Evolutionary conservation across 139 green algal genomes (phyloP).

Genomic region (Chlorella vulgaris): DNA sequence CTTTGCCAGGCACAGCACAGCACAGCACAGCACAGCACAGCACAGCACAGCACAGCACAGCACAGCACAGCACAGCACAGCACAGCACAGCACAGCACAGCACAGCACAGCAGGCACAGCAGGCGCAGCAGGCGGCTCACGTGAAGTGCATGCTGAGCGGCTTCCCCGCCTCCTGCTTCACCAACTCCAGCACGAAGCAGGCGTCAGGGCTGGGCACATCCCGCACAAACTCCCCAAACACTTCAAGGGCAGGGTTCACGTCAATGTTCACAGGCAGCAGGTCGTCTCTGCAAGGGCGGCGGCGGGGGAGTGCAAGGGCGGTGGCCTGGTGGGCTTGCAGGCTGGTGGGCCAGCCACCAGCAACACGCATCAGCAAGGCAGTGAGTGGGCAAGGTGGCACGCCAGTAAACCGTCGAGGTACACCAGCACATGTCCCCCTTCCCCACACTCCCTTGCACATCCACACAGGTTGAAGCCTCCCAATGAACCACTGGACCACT

Average conservation of each 20-base stretch:
- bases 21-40: too few species aligned
- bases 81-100: too few species aligned
- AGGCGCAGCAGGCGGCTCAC: not conserved
- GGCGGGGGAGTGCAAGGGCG: not conserved
- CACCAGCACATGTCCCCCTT: too few species aligned
- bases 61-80: too few species aligned
- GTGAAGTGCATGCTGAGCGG: conserved; percentile 28
- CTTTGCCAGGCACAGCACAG: too few species aligned
- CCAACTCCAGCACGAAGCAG: conserved; percentile 26
- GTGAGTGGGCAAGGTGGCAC: too few species aligned
- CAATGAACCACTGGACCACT: too few species aligned
- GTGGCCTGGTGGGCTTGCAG: not conserved
- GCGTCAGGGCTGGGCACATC: conserved; percentile 4
- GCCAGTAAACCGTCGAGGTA: too few species aligned
- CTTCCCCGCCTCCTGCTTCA: conserved; percentile 15
- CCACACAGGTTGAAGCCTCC: not conserved
- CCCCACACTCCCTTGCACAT: not conserved
- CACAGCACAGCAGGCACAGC: not conserved
- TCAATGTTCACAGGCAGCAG: conserved; percentile 2
- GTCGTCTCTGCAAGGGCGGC: not conserved
- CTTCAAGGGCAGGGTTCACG: conserved; percentile 23
- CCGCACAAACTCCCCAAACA: conserved; percentile 14
- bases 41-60: too few species aligned
- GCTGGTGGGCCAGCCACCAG: not conserved
- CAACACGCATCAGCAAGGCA: too few species aligned